phyloP scores from a whole-genome alignment of 2,329 filamentous ascomycete species.

The Neonectria magnoliae region DNA sequence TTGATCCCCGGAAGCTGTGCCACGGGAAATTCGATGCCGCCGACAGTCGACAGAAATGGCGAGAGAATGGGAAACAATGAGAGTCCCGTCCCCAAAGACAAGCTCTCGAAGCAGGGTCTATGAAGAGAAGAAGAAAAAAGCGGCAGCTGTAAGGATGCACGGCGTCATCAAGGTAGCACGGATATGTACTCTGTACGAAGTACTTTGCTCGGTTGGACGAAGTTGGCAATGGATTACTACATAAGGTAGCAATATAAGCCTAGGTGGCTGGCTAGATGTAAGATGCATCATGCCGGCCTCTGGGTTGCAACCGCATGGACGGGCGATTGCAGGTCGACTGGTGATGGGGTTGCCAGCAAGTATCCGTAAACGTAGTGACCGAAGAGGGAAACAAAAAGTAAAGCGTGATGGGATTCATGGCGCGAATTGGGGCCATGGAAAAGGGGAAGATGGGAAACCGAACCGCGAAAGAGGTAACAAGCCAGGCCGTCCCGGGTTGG shows the following conservation, averaged over 20 bases:
- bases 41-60: constrained; percentile 7
- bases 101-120: constrained; percentile 1
- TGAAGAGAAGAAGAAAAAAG: neutral
- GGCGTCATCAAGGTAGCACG: neutral
- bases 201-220: neutral
- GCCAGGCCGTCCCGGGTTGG: neutral
- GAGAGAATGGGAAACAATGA: constrained; percentile 22
- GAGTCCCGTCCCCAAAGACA: neutral
- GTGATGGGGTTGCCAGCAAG: constrained; percentile 10
- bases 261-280: constrained; percentile 11
- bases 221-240: neutral
- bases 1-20: constrained; percentile 14
- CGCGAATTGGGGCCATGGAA: neutral
- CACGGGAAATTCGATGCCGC: constrained; percentile 15
- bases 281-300: constrained; percentile 1
- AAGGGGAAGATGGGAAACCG: constrained; percentile 2
- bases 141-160: constrained; percentile 3
- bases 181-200: neutral
- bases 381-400: constrained; percentile 1
- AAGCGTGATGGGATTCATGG: constrained; percentile 3
- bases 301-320: constrained; percentile 12
- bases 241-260: constrained; percentile 2
- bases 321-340: constrained; percentile 28
- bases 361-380: neutral
- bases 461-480: neutral